Evolutionary conservation across 352 stramenopile genomes (phyloP), one percentile per base, ranked within the genome.

Genomic region (Elongisporangium anandrum): DNA sequence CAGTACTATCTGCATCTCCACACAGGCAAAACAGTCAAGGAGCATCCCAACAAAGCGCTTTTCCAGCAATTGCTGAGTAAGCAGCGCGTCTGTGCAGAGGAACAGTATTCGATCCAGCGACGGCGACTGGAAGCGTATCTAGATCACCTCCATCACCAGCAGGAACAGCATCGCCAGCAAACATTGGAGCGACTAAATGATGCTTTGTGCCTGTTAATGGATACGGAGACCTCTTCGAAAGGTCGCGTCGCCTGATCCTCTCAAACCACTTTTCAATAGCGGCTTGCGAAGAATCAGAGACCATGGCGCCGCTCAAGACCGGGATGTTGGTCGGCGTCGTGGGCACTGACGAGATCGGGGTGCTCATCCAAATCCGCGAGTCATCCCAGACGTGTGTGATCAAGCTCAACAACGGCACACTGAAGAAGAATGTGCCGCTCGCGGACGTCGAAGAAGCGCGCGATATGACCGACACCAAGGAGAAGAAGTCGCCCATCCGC

Each of bases 391-490:
- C 78, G 10, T 90, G 80, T 54, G 78, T 90, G 24, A 75, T 90
- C 57, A 90, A 90, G 52, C 70, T 90, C 56, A 77, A 70, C 57
- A 83, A 82, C 56, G 80, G 80, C 22, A 64, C 64, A 23, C 60
- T 90, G n/a, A 78, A 71, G 61, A 90, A 88, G 63, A 88, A 87
- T 56, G 76, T 90, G 26, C 76, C 77, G 24, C 57, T 90, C 21
- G 73, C 77, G 39, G 78, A 88, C 41, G 72, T 90, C 12, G 65
- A 81, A 23, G 77, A 86, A 26, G 70, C 75, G 12, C 62, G 57
- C 7, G 70, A 79, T n/a, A 67, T 68, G 59, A 66, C 57, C 23
- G 66, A 77, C 54, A 72, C 61, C 39, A 68, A 74, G 55, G 53
- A 67, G 56, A 69, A 65, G 7, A 80, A 72, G 38, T 73, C 77